Conservation (phyloP, 176 grass and related monocot species). For the Oropetium thomaeum region DNA sequence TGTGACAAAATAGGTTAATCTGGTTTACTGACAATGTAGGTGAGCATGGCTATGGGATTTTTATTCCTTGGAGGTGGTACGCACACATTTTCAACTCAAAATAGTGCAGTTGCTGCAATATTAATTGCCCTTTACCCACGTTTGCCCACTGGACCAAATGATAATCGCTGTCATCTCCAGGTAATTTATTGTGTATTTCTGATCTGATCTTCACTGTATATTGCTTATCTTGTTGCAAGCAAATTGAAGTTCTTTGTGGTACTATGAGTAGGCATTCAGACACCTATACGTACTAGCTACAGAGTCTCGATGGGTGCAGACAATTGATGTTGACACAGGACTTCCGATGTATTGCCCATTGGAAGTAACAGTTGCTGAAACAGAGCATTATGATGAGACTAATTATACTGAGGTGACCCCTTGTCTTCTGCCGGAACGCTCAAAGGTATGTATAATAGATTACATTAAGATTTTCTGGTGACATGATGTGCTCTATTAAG, state of each 20-base stretch:
- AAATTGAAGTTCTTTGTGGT: conserved; percentile 28
- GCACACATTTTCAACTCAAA: conserved; percentile 88
- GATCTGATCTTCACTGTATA: not conserved
- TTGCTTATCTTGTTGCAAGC: conserved; percentile 23
- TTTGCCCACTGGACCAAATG: conserved; percentile 94
- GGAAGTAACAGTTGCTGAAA: conserved; percentile 84
- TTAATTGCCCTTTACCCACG: conserved; percentile 87
- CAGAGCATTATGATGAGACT: conserved; percentile 84
- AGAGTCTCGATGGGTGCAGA: conserved; percentile 85
- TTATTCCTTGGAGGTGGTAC: conserved; percentile 95
- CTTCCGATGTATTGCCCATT: conserved; percentile 92
- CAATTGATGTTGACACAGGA: conserved; percentile 85
- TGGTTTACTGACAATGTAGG: conserved; percentile 44
- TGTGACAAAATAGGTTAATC: conserved; percentile 25
- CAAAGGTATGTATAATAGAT: conserved; percentile 54
- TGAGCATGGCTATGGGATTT: conserved; percentile 88
- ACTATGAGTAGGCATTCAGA: conserved; percentile 69
- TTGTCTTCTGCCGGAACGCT: conserved; percentile 93
- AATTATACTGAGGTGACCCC: conserved; percentile 88
- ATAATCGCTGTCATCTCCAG: conserved; percentile 97
- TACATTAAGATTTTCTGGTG: conserved; percentile 5
- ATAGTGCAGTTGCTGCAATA: conserved; percentile 83
- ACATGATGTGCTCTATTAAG: conserved; percentile 4
- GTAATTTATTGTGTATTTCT: conserved; percentile 35
- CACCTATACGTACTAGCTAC: conserved; percentile 89